Base-by-base conservation (phyloP, 352 stramenopile genomes). In the Phytophthora pini region DNA sequence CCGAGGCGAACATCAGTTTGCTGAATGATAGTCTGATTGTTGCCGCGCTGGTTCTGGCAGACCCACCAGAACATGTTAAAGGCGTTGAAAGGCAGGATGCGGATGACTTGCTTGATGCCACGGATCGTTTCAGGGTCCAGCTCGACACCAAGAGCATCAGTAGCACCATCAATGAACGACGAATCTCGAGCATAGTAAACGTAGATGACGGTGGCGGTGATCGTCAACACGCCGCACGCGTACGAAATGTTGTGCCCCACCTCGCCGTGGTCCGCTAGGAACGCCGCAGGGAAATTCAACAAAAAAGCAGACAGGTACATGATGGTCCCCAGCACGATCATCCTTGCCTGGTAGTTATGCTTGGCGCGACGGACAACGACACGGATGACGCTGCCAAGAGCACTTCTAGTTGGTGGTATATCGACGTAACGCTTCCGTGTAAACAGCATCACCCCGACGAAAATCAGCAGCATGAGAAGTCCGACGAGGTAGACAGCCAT, bases 21-120 rank as follows among this genome's bases (percentile, higher is more conserved):
- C 65, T 90, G 81, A 4, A 81, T 82, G 61, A 90, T 90, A 8
- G 74, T 70, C 59, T 90, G 81, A 56, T 86, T 86, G 69, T 90
- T 90, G 50, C 72, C 79, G 11, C 70, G 72, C 57, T 90, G 81
- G 67, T 88, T 81, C 55, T 90, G 81, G 22, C 72, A 76, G 24
- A 76, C 73, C 47, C 82, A 73, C 72, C 78, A 90, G 31, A 90
- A 74, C 55, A 88, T 76, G 32, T 74, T 87, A 61, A 84, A 88
- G 1, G 79, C 72, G 13, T 77, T 68, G 20, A 68, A 63, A 4
- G 61, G 61, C 22, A 68, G 32, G 10, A 63, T 31, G 1, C 48
- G 38, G 34, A 90, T 68, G 17, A 90, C 68, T 44, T 77, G 68
- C 64, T 88, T 90, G 55, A 86, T 72, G 1, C 72, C 79, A n/a